Evolutionary conservation across 2,329 filamentous ascomycete genomes (phyloP), one percentile per base, ranked within the genome.

Genomic region (Venturiaceae sp.): DNA sequence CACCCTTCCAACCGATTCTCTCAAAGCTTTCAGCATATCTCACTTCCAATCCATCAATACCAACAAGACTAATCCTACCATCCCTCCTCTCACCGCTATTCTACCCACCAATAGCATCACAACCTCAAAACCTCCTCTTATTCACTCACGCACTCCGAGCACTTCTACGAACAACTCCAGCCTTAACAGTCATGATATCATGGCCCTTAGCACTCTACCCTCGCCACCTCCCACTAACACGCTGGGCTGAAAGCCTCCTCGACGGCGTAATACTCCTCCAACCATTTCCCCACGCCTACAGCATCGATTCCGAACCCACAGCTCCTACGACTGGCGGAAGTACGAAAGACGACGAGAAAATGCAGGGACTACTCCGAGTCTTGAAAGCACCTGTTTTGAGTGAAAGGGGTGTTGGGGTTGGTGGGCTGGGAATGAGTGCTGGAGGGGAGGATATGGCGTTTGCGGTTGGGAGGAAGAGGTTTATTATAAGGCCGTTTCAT

Each of bases 191-290:
- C 4, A 77, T 96, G 64, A 74, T 90, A 47, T 91, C 90, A 0
- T 72, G 97, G 0, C 91, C 92, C 0, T 76, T 92, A 1, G 85
- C 89, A 0, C 81, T 99, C 0, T 90, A 89, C 68, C 88, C 91
- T 1, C 83, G 92, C 14, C 78, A 75, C 21, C 82, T 86, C 0
- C 91, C 89, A 1, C 77, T 96, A 11, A 84, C 89, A 11, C 83
- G 90, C 53, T 96, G 90, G 89, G 85, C 91, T 62, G 94, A 99
- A 69, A 76, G 90, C 2, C 75, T 97, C 1, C 85, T 80, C 63
- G 94, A 99, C 66, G 90, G 90, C 5, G 89, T 95, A 6, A 75
- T 96, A 23, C 92, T 97, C 72, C 78, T 99, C 14, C 84, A 89
- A 30, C 85, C 81, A 67, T 95, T 74, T 74, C 92, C 77, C 67